A percentile compares a stretch with the other conserved stretches of the same genome.
These are phyloP conservation scores for Tricholoma sp. DNA, from an alignment of 768 basidiomycete genomes.

Conservation along the genomic window DNA sequence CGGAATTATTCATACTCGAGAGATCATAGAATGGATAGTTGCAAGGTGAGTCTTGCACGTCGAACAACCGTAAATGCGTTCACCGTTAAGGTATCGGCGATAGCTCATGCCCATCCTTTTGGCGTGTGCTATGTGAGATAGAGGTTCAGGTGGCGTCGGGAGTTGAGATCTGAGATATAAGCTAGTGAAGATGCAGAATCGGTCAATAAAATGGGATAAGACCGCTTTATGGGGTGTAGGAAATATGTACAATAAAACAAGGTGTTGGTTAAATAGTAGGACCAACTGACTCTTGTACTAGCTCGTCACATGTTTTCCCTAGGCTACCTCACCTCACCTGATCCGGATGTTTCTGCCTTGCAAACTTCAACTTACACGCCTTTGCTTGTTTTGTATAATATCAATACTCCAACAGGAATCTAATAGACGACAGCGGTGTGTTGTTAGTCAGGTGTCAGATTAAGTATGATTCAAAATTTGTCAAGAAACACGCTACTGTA, in stretches of 20 bases:
- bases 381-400: no score
- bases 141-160: background rate
- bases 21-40: slow-evolving; percentile 89
- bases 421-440: background rate
- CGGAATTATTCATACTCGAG: slow-evolving; percentile 54
- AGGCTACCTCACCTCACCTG: background rate
- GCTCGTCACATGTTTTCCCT: background rate
- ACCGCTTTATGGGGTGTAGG: background rate
- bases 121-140: background rate
- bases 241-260: background rate
- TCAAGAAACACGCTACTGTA: no score
- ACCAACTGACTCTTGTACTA: background rate
- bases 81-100: slow-evolving; percentile 79
- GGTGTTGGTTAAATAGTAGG: background rate
- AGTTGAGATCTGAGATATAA: background rate
- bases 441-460: background rate
- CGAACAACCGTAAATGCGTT: slow-evolving; percentile 84
- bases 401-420: background rate
- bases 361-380: background rate
- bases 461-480: no score
- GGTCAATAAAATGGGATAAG: background rate
- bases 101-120: slow-evolving; percentile 81
- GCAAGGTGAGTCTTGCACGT: slow-evolving; percentile 86
- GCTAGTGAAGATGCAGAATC: background rate
- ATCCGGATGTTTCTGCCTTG: background rate